Evolutionary conservation across 768 basidiomycete species (phyloP).

Genomic region (Amanita jacksonii): DNA sequence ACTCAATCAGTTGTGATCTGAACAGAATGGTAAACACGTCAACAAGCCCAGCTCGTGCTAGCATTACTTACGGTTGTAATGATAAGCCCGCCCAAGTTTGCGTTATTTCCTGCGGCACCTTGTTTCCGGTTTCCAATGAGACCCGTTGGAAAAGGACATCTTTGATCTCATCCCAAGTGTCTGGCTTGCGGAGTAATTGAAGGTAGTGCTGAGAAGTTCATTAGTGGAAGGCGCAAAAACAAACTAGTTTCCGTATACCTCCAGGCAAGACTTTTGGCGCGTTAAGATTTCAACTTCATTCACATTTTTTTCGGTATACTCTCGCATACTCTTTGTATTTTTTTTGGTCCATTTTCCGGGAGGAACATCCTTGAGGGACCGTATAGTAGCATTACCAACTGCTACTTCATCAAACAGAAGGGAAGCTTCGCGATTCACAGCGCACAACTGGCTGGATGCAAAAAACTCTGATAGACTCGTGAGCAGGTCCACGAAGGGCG

Average conservation of each 20-base stretch:
- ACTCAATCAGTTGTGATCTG: slow-evolving; percentile 21
- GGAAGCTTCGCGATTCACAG: background rate
- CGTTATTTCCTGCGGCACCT: background rate
- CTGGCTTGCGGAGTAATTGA: slow-evolving; percentile 8
- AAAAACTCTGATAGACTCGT: slow-evolving; percentile 1
- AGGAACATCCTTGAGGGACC: background rate
- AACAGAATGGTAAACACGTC: background rate
- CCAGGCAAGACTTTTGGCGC: slow-evolving; percentile 14
- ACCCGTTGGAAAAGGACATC: slow-evolving; percentile 10
- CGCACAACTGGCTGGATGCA: too few species aligned
- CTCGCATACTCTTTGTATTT: too few species aligned
- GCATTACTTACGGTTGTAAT: background rate
- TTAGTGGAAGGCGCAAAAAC: background rate
- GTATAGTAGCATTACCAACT: background rate
- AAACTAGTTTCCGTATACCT: slow-evolving; percentile 1
- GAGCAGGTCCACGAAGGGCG: background rate
- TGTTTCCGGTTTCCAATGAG: background rate
- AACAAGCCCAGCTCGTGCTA: background rate
- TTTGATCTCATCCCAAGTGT: slow-evolving; percentile 11
- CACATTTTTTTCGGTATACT: too few species aligned
- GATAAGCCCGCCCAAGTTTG: background rate
- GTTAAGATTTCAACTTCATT: too few species aligned
- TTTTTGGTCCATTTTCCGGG: too few species aligned
- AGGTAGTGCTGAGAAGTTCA: slow-evolving; percentile 13
- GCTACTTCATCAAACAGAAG: background rate